Base-by-base conservation (phyloP, 805 yeast genomes). In the Clavispora fructus region DNA sequence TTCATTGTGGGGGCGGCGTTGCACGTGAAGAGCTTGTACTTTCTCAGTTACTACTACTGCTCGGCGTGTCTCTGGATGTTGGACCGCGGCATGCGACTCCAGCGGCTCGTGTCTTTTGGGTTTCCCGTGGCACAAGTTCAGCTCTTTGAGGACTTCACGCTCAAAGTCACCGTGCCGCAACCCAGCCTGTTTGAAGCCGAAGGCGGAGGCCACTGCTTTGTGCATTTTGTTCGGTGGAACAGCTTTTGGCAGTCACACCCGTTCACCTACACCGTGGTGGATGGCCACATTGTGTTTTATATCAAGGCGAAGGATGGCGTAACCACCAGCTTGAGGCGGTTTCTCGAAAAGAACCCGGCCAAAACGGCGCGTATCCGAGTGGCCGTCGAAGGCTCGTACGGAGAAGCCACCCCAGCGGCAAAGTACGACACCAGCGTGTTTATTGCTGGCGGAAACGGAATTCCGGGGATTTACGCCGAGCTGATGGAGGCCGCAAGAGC, bases 221-320 rank as follows among this genome's bases (percentile, higher is more conserved):
- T 83, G 16, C 80, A 78, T 53, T 69, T 78, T 51, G 55, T 79
- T 39, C 65, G 56, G 30, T 67, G 71, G 39, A 52, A 65, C 31
- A 62, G 76, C 54, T 77, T 80, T 55, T 78, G 83, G 79, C 83
- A 83, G 54, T 80, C 87, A 0, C 88, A 83, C 59, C 89, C 89
- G 3, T 83, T 83, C 53, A 80, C 87, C 0, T 68, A 65, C 44
- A 65, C 69, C 6, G 47, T 51, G 10, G 16, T 51, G 19, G 49
- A 40, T 26, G 47, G 37, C 19, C 9, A 51, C 25, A 44, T 52
- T 6, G 48, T 62, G 3, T 55, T 68, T 25, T 68, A 59, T 45
- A 53, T 61, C 17, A 68, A 68, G 49, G 69, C 64, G 17, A 68
- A 68, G 45, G 57, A 59, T 9, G 73, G 73, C 7, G 56, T 68